Evolutionary conservation across 176 grass and related monocot genomes (phyloP), one percentile per base, ranked within the genome.

Genomic region (Phragmites australis): DNA sequence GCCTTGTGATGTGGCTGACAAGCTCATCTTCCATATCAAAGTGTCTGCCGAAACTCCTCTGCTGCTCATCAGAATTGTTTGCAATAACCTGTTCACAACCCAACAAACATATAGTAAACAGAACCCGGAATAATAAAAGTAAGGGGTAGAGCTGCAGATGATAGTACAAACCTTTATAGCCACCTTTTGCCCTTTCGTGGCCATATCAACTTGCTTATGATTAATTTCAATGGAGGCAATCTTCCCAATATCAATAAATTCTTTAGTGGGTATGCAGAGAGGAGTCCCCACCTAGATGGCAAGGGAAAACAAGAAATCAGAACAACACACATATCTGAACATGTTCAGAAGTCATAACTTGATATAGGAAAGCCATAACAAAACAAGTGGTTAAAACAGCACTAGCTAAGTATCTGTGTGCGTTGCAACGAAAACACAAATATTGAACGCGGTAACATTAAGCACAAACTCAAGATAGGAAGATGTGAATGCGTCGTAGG

Each of bases 1-100:
- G 86, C 85, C 93, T 84, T 43, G 93, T 57, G 30, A 97, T 93
- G 66, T 75, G 93, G 75, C 93, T 97, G 9, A 97, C 88, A 68
- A 97, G 90, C 76, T 93, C 93, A 73, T 97, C 93, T 59, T 97
- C 90, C 74, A 93, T 90, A 41, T 97, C 93, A 57, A 97, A 97
- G 74, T 97, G 93, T 42, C 93, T 89, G 37, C 90, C 90, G 0
- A 88, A 90, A 64, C 89, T 93, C 79, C 90, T 97, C 75, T 97
- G 93, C 78, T 97, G 93, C 70, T 97, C 93, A 53, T 97, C 90
- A 39, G 93, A 41, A 74, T 86, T 93, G 67, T 81, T 83, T 9
- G 78, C 87, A 3, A 90, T 78, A 47, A 97, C 93, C 93, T 97
- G 88, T 65, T 53, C 17, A 56, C 31, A 23, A 37, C 32, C 29